A percentile compares a stretch with the other conserved stretches of the same genome.
These are phyloP conservation scores for Prunus padus DNA, from an alignment of 306 rosid species.

Conservation along the genomic window DNA sequence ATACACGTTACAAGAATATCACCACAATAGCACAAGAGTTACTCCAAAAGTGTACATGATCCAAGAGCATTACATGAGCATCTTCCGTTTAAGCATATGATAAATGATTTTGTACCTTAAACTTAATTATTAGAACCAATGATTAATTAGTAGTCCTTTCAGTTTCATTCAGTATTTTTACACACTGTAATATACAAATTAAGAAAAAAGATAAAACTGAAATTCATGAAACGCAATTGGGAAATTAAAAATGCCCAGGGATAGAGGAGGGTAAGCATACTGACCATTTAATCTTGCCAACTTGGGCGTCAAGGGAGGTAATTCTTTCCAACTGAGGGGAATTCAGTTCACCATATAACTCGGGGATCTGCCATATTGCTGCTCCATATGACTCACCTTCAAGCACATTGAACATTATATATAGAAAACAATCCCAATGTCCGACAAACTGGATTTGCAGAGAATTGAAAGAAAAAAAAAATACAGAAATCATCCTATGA, in stretches of 20 bases:
- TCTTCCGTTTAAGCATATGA: background rate
- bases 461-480: background rate
- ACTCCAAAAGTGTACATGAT: background rate
- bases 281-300: conserved; percentile 85
- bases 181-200: background rate
- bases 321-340: conserved; percentile 87
- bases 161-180: background rate
- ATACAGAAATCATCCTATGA: too few species aligned
- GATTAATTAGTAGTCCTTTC: background rate
- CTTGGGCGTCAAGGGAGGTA: conserved; percentile 65
- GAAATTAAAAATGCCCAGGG: background rate
- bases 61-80: background rate
- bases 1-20: background rate
- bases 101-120: background rate
- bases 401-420: conserved; percentile 31
- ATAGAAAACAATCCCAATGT: conserved; percentile 3
- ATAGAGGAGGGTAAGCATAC: conserved; percentile 25
- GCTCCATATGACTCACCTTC: conserved; percentile 91
- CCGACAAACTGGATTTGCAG: background rate
- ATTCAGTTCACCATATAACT: conserved; percentile 87
- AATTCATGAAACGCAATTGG: background rate
- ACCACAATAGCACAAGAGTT: background rate
- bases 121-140: background rate
- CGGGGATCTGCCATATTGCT: conserved; percentile 98
- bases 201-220: background rate